Evolutionary conservation across 176 grass and related monocot genomes (phyloP), one percentile per base, ranked within the genome.

Genomic region (Oryza glaberrima): DNA sequence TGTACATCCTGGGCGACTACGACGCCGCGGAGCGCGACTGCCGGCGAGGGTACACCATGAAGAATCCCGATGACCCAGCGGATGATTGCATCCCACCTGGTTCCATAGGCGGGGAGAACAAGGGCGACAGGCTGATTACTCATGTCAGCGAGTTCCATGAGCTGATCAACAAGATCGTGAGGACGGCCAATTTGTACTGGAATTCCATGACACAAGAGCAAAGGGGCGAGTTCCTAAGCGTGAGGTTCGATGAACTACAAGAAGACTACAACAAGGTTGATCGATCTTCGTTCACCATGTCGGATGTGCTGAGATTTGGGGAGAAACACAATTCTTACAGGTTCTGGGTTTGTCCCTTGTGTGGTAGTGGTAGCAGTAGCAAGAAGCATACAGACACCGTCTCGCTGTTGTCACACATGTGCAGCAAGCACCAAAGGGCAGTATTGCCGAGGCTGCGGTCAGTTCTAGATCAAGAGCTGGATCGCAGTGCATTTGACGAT

Each of bases 341-440:
- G 15, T 89, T 70, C 43, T 89, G 87, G 87, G 3, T 43, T 70
- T 89, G 82, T 28, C 77, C 82, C 77, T 30, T 85, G 8, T 85
- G 82, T 80, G 28, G 41, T 65, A 7, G 82, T 80, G 28, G 41
- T 65, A 7, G 49, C 41, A 63, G 30, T 65, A 8, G 70, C 65
- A 81, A 41, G 70, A 89, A 76, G 77, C 69, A 76, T 47, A 1
- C 30, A 2, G 28, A 89, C 40, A 51, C 71, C 12, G 64, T 2
- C 32, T 19, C 23, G 71, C 32, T 89, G 0, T 15, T 89, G 30
- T 75, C 72, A 43, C 82, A 89, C 82, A 49, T 89, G 77, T 85
- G 82, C 77, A 81, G 71, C 65, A 41, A 76, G 41, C 87, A 85
- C 51, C 77, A 72, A 9, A 81, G 54, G 16, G 16, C 52, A 76